A percentile compares a stretch with the other conserved stretches of the same genome.
Conservation (phyloP, 2,329 filamentous ascomycete genomes). For the Dactylella cylindrospora region DNA sequence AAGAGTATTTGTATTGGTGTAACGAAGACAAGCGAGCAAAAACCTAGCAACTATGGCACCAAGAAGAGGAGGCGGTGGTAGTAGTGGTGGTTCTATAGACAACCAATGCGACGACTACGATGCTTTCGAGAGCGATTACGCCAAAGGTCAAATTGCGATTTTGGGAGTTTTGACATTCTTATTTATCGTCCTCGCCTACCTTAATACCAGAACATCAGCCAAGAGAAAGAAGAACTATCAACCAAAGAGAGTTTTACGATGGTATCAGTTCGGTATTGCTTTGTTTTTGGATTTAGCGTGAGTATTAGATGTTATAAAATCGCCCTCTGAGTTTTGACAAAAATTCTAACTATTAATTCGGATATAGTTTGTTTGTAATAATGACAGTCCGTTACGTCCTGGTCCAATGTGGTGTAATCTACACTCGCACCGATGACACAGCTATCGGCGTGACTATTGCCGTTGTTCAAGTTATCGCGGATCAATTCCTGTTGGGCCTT, state of each 20-base stretch:
- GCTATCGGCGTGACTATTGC: conserved; percentile 12
- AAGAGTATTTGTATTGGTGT: too few species aligned
- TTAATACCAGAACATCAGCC: not conserved
- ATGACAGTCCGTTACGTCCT: conserved; percentile 16
- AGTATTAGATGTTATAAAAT: not conserved
- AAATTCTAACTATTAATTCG: not conserved
- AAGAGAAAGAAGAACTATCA: conserved; percentile 28
- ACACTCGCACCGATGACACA: not conserved
- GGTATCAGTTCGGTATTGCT: conserved; percentile 33
- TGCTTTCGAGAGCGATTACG: conserved; percentile 11
- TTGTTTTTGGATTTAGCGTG: conserved; percentile 31
- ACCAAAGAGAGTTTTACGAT: conserved; percentile 25
- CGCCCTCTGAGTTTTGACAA: not conserved
- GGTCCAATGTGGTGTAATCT: conserved; percentile 17
- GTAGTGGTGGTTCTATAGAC: conserved; percentile 2
- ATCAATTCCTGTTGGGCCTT: conserved; percentile 23
- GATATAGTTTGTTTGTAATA: conserved; percentile 17
- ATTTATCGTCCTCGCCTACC: conserved; percentile 18
- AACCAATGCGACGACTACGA: conserved; percentile 23
- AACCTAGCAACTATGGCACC: conserved; percentile 35
- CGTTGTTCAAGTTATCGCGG: conserved; percentile 9
- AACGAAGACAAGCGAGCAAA: too few species aligned
- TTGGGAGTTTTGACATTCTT: conserved; percentile 19
- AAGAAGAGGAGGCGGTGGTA: conserved; percentile 17
- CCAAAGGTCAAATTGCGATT: conserved; percentile 27